Base-by-base conservation (phyloP, 2,329 filamentous ascomycete species). In the Diplodia corticola region DNA sequence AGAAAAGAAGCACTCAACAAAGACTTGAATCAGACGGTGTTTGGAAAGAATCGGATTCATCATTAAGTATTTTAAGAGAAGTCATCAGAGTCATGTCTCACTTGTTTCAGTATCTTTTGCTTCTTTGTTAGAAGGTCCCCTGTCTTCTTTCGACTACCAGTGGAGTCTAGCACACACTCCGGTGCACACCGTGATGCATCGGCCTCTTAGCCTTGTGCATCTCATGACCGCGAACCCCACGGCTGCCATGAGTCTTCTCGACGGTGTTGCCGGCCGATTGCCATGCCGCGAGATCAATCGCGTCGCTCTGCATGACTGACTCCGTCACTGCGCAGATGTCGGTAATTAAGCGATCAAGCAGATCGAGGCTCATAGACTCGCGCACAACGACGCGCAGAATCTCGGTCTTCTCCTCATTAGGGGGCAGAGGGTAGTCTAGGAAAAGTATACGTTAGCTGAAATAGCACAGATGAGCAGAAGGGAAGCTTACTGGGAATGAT, bases 311-410 rank as follows among this genome's bases (percentile, higher is more conserved):
- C 73, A 90, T 88, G 67, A 90, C 73, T 51, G 75, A 81, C 78
- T 90, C 85, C 3, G 88, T 90, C 6, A 88, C 84, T 9, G 80
- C 74, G 67, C 84, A 82, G 35, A 90, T 83, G 73, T 90, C 88
- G 1, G 81, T 78, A 48, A 91, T 83, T 28, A 91, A 78, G 2
- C 85, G 78, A 74, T 90, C 87, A 28, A 91, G 79, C 55, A 91
- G 79, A 73, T 90, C 88, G n/a, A 89, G 77, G n/a, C 82, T 86
- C 85, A 91, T 86, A 70, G 80, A 86, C 76, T 91, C 88, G 53
- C 88, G 82, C 6, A 91, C 82, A 3, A 90, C 88, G 0, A 90
- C 83, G n/a, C 89, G 80, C 63, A 91, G 76, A 68, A 90, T 91
- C 75, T 91, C 88, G 0, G 80, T 88, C 63, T 84, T 80, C 17